A percentile compares a stretch with the other conserved stretches of the same genome.
These are phyloP conservation scores for Pleurotus salmoneostramineus DNA, from an alignment of 768 basidiomycete species.

Conservation along the genomic window DNA sequence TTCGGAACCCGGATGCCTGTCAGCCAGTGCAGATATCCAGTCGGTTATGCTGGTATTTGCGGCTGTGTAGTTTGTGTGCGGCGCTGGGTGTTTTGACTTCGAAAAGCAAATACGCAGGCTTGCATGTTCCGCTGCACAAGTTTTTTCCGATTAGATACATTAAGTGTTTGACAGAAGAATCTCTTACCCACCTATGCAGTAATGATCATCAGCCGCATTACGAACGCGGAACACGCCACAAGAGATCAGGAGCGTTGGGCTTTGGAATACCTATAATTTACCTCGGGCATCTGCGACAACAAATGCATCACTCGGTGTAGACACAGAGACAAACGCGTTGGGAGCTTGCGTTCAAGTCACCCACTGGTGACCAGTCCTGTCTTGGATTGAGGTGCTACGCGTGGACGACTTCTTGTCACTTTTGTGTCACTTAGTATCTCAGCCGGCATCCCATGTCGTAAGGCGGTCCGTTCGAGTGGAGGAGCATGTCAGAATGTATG, in stretches of 20 bases:
- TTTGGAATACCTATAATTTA: not conserved
- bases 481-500: not conserved
- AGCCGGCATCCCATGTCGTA: not conserved
- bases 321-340: too few species aligned
- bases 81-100: too few species aligned
- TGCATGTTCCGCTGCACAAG: not conserved
- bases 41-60: too few species aligned
- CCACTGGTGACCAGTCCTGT: too few species aligned
- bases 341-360: too few species aligned
- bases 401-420: not conserved
- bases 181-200: not conserved
- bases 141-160: not conserved
- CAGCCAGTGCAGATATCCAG: too few species aligned
- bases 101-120: too few species aligned
- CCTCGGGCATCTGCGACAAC: too few species aligned
- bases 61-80: too few species aligned
- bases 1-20: too few species aligned
- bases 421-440: not conserved
- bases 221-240: not conserved
- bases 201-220: not conserved
- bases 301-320: too few species aligned
- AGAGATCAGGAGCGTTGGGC: not conserved
- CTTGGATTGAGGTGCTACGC: too few species aligned
- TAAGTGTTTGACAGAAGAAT: not conserved
- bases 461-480: not conserved